These are phyloP conservation scores for Lotus japonicus DNA, from an alignment of 306 rosid species.

Conservation along the genomic window DNA sequence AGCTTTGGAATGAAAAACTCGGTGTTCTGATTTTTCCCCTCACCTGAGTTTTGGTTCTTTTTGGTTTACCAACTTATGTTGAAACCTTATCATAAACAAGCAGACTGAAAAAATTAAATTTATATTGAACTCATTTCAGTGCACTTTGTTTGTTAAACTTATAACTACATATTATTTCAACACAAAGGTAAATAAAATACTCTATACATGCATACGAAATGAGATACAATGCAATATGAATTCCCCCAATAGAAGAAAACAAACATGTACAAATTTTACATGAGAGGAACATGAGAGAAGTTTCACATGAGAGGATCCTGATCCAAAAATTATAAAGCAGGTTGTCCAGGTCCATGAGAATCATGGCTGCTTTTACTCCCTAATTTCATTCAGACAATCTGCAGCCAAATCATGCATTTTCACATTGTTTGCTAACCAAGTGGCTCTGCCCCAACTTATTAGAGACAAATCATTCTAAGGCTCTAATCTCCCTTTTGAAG, in stretches of 20 bases:
- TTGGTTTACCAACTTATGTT: background rate
- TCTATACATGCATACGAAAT: too few relatives aligned
- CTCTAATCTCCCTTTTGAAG: background rate
- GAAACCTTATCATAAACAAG: background rate
- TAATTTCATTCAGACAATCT: background rate
- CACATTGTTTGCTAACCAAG: background rate
- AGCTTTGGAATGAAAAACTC: background rate
- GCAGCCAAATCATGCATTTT: background rate
- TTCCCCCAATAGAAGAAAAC: too few relatives aligned
- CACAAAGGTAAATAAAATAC: too few relatives aligned
- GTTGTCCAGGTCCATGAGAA: too few relatives aligned
- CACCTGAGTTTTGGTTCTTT: slow-evolving; percentile 3
- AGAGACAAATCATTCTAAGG: background rate
- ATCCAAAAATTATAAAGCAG: too few relatives aligned
- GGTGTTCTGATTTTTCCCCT: slow-evolving; percentile 28
- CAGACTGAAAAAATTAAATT: background rate
- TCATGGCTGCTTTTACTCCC: background rate
- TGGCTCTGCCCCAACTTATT: background rate
- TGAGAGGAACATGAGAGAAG: too few relatives aligned
- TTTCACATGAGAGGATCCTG: too few relatives aligned
- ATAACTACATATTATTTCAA: too few relatives aligned
- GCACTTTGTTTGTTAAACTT: background rate
- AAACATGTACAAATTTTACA: too few relatives aligned
- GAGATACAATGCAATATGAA: too few relatives aligned
- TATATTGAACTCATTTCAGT: background rate